Evolutionary conservation across 345 rosid genomes (phyloP), one percentile per base, ranked within the genome.

Genomic region (Bruguiera sexangula): DNA sequence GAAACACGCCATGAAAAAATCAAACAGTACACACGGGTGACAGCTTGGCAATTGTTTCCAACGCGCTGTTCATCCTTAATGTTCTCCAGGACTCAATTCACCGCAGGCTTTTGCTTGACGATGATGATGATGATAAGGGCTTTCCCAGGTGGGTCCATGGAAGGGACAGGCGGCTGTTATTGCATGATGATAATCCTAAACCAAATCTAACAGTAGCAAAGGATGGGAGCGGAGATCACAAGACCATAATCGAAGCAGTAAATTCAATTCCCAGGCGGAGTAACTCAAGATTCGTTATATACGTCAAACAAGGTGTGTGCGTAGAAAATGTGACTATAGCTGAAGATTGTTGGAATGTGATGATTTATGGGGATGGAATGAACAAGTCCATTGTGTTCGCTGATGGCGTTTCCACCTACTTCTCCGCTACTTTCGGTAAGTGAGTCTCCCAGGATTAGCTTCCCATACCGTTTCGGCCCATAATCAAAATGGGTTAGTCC

Each of bases 341-440:
- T 2, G 37, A 60, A 20, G 62, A 67, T 34, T 24, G 11, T 1
- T 78, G 81, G 82, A 82, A 85, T 65, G 73, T 82, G 34, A 73
- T 79, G 81, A 61, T 84, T 32, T 77, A 75, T 62, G 83, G 85
- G 9, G 85, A 81, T 69, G 88, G 88, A 30, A 80, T 74, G 81
- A 39, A 63, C 32, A 78, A 72, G 70, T 80, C 80, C 19, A 65
- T 78, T 22, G 67, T 74, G 66, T 66, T 22, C 11, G 75, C 65
- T 1, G 81, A 67, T 18, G 78, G 84, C 15, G 67, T 60, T 21
- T 15, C 80, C 2, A 80, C 84, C 21, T 82, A 68, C 66, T 62
- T 26, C 48, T 56, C 76, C 15, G 82, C 73, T 60, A 80, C 85
- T n/a, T 67, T 72, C 19, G 63, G 82, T 76, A 76, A 73, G 84